Conservation (phyloP, 1,284 basidiomycete species). For the Ceratobasidium sp. region DNA sequence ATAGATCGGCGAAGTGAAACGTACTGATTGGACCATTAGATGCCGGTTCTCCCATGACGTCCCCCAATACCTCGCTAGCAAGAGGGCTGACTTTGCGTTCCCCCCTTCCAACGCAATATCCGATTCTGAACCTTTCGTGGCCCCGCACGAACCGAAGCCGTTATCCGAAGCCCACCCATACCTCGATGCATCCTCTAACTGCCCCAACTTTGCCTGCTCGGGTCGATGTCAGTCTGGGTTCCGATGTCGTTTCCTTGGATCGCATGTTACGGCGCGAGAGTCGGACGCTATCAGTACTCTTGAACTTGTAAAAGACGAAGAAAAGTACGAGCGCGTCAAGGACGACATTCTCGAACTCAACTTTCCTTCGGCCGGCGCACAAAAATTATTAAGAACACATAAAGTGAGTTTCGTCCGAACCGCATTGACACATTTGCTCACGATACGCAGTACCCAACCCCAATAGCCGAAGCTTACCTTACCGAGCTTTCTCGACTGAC, state of each 20-base stretch:
- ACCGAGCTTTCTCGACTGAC: conserved; percentile 66
- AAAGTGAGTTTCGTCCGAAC: conserved; percentile 66
- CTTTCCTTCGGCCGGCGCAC: conserved; percentile 69
- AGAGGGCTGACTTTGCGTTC: conserved; percentile 80
- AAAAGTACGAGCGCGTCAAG: conserved; percentile 67
- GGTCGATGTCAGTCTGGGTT: conserved; percentile 90
- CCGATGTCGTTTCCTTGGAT: conserved; percentile 91
- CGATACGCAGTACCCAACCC: conserved; percentile 70
- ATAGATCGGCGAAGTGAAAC: conserved; percentile 19
- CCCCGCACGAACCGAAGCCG: conserved; percentile 52
- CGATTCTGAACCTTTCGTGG: conserved; percentile 67
- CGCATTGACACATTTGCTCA: neutral
- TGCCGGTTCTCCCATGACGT: conserved; percentile 90
- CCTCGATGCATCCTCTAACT: conserved; percentile 67
- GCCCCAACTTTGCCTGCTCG: conserved; percentile 79
- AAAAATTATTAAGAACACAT: conserved; percentile 73
- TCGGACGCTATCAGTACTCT: conserved; percentile 61
- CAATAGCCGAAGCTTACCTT: conserved; percentile 78
- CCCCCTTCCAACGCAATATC: conserved; percentile 62
- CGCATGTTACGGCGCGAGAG: conserved; percentile 65
- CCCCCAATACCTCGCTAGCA: conserved; percentile 78
- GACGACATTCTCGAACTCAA: conserved; percentile 79
- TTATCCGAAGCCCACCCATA: conserved; percentile 56
- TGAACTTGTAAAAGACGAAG: conserved; percentile 66
- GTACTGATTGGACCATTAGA: conserved; percentile 58